These are phyloP conservation scores for Pseudonitzschia multiseries DNA, from an alignment of 108 stramenopile genomes.

Conservation along the genomic window DNA sequence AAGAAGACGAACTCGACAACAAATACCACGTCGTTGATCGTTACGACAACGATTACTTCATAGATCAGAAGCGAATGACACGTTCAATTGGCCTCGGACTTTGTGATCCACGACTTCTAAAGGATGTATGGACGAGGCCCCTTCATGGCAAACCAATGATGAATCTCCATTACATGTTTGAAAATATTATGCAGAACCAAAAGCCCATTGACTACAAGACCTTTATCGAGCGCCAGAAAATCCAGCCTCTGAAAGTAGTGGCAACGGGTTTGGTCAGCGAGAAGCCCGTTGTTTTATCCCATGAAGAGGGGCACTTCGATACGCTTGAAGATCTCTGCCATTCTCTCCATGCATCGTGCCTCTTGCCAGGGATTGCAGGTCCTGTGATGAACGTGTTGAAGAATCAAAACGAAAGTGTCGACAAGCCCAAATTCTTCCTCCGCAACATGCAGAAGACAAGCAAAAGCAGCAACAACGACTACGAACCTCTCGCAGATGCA, in stretches of 20 bases:
- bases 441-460: constrained; percentile 40
- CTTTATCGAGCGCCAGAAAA: constrained; percentile 78
- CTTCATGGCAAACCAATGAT: constrained; percentile 86
- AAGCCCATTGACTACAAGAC: constrained; percentile 92
- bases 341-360: constrained; percentile 90
- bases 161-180: constrained; percentile 83
- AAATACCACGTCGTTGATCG: neutral
- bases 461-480: constrained; percentile 26
- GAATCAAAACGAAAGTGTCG: constrained; percentile 3
- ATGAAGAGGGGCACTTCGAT: constrained; percentile 74
- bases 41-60: constrained; percentile 52
- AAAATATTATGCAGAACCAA: constrained; percentile 71
- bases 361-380: constrained; percentile 94
- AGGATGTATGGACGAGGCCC: constrained; percentile 71
- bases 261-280: constrained; percentile 78
- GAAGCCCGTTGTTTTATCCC: constrained; percentile 71
- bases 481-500: constrained; percentile 91
- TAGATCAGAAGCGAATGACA: constrained; percentile 83
- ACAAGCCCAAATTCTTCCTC: constrained; percentile 49
- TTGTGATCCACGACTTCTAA: constrained; percentile 77
- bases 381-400: constrained; percentile 72
- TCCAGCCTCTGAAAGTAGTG: constrained; percentile 88
- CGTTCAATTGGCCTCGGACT: constrained; percentile 84
- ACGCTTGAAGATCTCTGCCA: constrained; percentile 75
- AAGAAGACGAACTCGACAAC: neutral